Evolutionary conservation across 1,284 basidiomycete species (phyloP).

Genomic region (Retiboletus flavoniger): DNA sequence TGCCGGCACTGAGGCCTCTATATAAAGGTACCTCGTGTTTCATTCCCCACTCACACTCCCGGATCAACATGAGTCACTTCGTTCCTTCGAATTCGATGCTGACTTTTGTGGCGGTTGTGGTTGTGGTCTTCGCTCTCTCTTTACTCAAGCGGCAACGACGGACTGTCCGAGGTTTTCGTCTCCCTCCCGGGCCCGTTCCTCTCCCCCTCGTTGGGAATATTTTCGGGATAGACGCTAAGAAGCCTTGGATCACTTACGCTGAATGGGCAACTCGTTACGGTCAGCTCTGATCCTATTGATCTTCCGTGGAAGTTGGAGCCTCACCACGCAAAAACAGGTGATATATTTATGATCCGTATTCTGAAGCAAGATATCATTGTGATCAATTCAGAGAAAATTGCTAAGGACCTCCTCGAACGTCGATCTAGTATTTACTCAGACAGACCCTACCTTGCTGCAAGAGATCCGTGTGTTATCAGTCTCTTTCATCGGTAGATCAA

Average conservation of each 20-base stretch:
- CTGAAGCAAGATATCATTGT: slow-evolving; percentile 25
- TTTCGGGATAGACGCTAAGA: slow-evolving; percentile 17
- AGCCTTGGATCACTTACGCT: slow-evolving; percentile 22
- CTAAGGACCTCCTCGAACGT: slow-evolving; percentile 24
- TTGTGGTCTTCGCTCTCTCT: slow-evolving; percentile 1
- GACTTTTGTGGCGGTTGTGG: background rate
- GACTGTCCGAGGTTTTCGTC: background rate
- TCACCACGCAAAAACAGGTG: slow-evolving; percentile 13
- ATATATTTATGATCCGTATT: slow-evolving; percentile 21
- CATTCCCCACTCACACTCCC: background rate
- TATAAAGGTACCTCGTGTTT: background rate
- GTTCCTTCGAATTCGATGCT: background rate
- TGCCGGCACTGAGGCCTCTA: background rate
- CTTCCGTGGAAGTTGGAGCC: background rate
- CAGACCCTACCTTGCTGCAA: slow-evolving; percentile 23
- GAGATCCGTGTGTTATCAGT: slow-evolving; percentile 15
- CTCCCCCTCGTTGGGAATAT: slow-evolving; percentile 24
- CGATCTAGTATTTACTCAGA: slow-evolving; percentile 28
- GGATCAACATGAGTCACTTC: slow-evolving; percentile 2
- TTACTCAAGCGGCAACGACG: slow-evolving; percentile 8
- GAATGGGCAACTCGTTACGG: slow-evolving; percentile 23
- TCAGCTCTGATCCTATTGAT: background rate
- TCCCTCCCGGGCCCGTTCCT: slow-evolving; percentile 23
- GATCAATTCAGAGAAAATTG: slow-evolving; percentile 22
- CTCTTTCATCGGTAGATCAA: background rate